Percentiles rank a stretch among this genome's conserved stretches.
These are phyloP conservation scores for Cucumis hystrix DNA, from an alignment of 306 rosid species.

Conservation along the genomic window DNA sequence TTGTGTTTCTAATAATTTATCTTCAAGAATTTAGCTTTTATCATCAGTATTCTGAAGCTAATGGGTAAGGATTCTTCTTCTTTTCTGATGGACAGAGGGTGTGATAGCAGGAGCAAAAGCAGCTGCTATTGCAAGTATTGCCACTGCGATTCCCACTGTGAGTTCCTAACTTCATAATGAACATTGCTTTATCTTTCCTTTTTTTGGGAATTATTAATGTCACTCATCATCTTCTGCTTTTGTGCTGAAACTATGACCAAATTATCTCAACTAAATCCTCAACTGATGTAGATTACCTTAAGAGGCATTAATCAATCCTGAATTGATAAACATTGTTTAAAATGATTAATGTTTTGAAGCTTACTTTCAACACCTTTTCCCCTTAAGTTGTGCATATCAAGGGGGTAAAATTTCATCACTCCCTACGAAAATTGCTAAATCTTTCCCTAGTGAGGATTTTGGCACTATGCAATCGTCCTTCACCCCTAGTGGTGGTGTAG, in stretches of 20 bases:
- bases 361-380: neutral
- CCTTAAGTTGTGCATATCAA: neutral
- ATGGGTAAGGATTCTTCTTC: neutral
- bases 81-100: slow-evolving; percentile 44
- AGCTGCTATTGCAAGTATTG: slow-evolving; percentile 71
- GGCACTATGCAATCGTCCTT: neutral
- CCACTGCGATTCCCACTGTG: slow-evolving; percentile 92
- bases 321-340: neutral
- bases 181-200: neutral
- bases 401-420: neutral
- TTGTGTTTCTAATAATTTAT: neutral
- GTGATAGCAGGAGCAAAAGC: slow-evolving; percentile 93
- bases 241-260: neutral
- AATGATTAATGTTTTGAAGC: neutral
- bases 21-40: neutral
- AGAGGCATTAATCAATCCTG: neutral
- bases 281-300: neutral
- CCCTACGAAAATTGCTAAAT: neutral
- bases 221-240: neutral
- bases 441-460: neutral
- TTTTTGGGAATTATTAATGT: neutral
- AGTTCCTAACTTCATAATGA: slow-evolving; percentile 11
- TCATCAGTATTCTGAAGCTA: neutral
- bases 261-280: neutral
- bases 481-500: neutral